phyloP scores from a whole-genome alignment of 352 stramenopile genomes.

The Phytophthora quininea region DNA sequence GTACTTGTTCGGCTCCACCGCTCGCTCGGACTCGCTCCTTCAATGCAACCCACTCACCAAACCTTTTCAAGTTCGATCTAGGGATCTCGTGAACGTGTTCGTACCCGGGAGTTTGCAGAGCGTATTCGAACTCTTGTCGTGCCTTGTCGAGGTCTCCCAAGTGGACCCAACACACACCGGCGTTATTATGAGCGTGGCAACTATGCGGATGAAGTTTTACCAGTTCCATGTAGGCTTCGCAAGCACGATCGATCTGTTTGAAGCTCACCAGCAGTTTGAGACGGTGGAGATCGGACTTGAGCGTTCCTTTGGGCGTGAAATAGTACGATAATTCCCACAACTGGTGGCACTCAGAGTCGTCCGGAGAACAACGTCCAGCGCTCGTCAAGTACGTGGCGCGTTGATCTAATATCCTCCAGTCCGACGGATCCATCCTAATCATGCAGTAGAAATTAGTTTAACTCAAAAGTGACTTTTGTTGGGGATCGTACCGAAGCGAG shows the following conservation, averaged over 20 bases:
- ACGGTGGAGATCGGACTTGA: constrained; percentile 38
- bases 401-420: constrained; percentile 60
- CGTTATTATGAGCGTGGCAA: constrained; percentile 40
- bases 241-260: constrained; percentile 13
- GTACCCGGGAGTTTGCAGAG: constrained; percentile 23
- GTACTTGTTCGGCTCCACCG: constrained; percentile 14
- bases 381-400: constrained; percentile 16
- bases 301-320: constrained; percentile 30
- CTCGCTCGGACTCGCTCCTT: constrained; percentile 7
- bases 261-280: constrained; percentile 24
- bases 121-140: constrained; percentile 24
- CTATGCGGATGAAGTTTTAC: constrained; percentile 19
- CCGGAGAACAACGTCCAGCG: constrained; percentile 6
- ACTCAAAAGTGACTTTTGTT: too few relatives aligned
- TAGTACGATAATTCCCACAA: constrained; percentile 31
- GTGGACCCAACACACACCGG: constrained; percentile 29
- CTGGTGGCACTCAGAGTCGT: constrained; percentile 18
- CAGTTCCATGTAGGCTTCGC: constrained; percentile 30
- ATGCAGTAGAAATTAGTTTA: not conserved
- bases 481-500: constrained; percentile 30
- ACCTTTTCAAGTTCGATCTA: constrained; percentile 14
- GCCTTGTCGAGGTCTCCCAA: constrained; percentile 18
- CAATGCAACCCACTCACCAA: constrained; percentile 16
- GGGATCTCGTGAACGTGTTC: constrained; percentile 20
- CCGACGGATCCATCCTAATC: constrained; percentile 48